A percentile compares a stretch with the other conserved stretches of the same genome.
phyloP scores from a whole-genome alignment of 192 early-diverging fungal genomes.

The Mycoemilia scoparia region DNA sequence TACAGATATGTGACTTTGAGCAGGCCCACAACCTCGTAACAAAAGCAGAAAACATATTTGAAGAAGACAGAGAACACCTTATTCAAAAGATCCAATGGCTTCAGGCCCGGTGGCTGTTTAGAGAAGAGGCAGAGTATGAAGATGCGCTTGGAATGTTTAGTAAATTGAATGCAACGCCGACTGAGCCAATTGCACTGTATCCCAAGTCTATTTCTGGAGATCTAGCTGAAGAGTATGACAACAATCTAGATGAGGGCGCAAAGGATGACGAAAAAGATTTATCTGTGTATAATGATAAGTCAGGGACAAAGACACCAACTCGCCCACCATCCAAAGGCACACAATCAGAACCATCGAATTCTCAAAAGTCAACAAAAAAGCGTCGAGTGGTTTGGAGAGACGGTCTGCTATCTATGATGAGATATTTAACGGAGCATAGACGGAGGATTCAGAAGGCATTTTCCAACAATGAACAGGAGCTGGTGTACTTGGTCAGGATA shows the following conservation, averaged over 20 bases:
- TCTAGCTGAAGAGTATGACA: constrained; percentile 22
- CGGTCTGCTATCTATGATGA: constrained; percentile 43
- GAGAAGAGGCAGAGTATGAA: constrained; percentile 36
- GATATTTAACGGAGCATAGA: constrained; percentile 76
- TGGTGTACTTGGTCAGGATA: constrained; percentile 20
- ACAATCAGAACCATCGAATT: not conserved
- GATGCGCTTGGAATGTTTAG: constrained; percentile 43
- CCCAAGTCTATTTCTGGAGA: constrained; percentile 49
- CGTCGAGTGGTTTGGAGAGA: constrained; percentile 21
- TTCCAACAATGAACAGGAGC: constrained; percentile 10
- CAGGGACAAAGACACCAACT: constrained; percentile 1
- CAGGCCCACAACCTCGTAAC: constrained; percentile 58
- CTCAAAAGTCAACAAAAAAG: constrained; percentile 2
- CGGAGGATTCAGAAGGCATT: constrained; percentile 45
- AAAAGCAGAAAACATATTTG: constrained; percentile 51
- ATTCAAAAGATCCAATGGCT: constrained; percentile 40
- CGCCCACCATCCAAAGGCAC: constrained; percentile 1
- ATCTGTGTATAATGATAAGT: too few relatives aligned
- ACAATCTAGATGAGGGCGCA: constrained; percentile 1
- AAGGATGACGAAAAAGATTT: not conserved
- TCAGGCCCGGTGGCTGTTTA: constrained; percentile 53
- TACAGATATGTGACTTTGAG: constrained; percentile 46
- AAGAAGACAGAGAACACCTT: constrained; percentile 48
- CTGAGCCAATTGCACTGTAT: constrained; percentile 47
- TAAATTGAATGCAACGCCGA: constrained; percentile 43